Evolutionary conservation across 495 filamentous ascomycete species (phyloP).

Genomic region (Elasticomyces elasticus): DNA sequence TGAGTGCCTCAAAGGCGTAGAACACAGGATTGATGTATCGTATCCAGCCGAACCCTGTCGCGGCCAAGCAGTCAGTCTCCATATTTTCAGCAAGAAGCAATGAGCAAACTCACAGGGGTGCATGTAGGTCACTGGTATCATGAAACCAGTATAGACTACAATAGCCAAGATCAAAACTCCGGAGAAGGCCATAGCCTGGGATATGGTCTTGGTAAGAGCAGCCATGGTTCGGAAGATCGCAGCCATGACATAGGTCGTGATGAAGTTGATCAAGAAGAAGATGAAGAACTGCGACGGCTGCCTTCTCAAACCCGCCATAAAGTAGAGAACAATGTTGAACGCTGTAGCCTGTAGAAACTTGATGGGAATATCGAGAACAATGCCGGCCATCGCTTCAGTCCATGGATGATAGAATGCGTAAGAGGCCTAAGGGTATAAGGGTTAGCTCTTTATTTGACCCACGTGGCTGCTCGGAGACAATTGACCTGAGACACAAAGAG

Average conservation of each 20-base stretch:
- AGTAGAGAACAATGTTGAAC: constrained; percentile 72
- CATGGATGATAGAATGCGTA: constrained; percentile 84
- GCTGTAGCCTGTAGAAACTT: constrained; percentile 38
- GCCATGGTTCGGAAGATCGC: constrained; percentile 41
- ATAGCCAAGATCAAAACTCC: constrained; percentile 39
- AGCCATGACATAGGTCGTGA: constrained; percentile 47
- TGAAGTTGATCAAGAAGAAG: constrained; percentile 55
- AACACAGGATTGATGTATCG: constrained; percentile 36
- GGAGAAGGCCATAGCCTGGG: constrained; percentile 43
- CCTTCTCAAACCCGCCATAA: constrained; percentile 66
- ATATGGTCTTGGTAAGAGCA: constrained; percentile 38
- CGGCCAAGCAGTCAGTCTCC: neutral
- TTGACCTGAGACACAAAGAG: no score
- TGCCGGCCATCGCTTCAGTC: constrained; percentile 71
- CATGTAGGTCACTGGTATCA: constrained; percentile 41
- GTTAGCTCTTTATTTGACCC: no score
- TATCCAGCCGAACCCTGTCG: constrained; percentile 38
- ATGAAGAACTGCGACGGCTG: constrained; percentile 77
- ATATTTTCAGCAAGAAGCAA: no score
- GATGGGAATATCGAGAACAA: constrained; percentile 62
- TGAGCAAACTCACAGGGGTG: constrained; percentile 32
- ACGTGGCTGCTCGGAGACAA: no score
- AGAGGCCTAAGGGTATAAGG: no score
- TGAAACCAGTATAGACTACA: constrained; percentile 84
- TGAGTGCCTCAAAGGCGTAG: constrained; percentile 33